Conservation (phyloP, 306 rosid species). For the Casuarina glauca region DNA sequence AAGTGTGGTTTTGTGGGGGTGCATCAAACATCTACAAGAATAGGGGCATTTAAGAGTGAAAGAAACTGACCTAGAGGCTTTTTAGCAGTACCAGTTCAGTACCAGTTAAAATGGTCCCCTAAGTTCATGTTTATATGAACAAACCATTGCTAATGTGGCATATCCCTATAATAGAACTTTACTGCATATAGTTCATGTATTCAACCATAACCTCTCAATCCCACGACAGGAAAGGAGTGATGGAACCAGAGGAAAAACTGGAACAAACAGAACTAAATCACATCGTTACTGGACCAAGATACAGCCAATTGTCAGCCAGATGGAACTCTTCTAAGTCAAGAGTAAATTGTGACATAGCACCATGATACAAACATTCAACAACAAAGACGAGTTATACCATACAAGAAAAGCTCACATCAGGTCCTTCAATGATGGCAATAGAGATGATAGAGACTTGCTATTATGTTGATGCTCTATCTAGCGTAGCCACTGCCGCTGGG, state of each 20-base stretch:
- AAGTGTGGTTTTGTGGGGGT: too few species aligned
- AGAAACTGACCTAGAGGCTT: too few species aligned
- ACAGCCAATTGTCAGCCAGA: neutral
- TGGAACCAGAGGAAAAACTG: neutral
- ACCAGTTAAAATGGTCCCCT: too few species aligned
- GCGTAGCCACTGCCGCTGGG: constrained; percentile 19
- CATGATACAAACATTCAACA: constrained; percentile 6
- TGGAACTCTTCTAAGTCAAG: neutral
- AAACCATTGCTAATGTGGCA: too few species aligned
- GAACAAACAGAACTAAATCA: neutral
- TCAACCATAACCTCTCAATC: neutral
- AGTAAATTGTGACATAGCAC: neutral
- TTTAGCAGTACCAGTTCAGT: too few species aligned
- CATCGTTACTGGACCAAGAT: neutral
- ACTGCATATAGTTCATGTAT: neutral
- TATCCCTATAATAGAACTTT: too few species aligned
- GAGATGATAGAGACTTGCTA: neutral
- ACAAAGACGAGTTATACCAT: neutral
- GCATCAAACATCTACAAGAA: too few species aligned
- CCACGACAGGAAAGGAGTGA: neutral
- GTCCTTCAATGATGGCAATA: neutral
- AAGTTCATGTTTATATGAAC: too few species aligned
- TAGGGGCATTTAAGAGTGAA: too few species aligned
- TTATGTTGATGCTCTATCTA: neutral
- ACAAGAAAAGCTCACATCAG: neutral